These are phyloP conservation scores for Metarhizium guizhouense DNA, from an alignment of 2,329 filamentous ascomycete genomes.

Conservation along the genomic window DNA sequence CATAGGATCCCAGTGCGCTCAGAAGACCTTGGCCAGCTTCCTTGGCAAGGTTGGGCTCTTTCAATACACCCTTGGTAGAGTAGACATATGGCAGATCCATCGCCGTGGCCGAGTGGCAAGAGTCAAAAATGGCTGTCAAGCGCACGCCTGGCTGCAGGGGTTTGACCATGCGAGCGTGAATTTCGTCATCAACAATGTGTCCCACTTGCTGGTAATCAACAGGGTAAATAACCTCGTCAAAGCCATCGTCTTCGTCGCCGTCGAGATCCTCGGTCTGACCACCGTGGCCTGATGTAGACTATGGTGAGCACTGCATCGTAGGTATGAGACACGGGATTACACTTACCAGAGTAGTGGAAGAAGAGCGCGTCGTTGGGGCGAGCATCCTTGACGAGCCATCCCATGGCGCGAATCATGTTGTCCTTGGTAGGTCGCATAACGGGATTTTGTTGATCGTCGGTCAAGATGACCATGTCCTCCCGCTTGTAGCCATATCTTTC, in stretches of 20 bases:
- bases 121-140: constrained; percentile 74
- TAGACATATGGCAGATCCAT: constrained; percentile 74
- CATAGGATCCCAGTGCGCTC: constrained; percentile 67
- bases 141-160: constrained; percentile 76
- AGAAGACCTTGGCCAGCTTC: constrained; percentile 67
- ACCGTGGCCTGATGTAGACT: constrained; percentile 50
- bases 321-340: constrained; percentile 11
- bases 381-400: constrained; percentile 65
- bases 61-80: constrained; percentile 70
- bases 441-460: constrained; percentile 63
- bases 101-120: constrained; percentile 69
- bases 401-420: constrained; percentile 67
- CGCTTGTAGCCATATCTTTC: constrained; percentile 61
- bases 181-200: constrained; percentile 71
- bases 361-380: constrained; percentile 69
- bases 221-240: constrained; percentile 71
- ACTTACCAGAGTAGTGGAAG: constrained; percentile 62
- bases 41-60: constrained; percentile 73
- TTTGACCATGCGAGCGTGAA: constrained; percentile 68
- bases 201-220: constrained; percentile 62
- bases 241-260: constrained; percentile 70
- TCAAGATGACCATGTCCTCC: constrained; percentile 73
- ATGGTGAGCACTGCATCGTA: constrained; percentile 5
- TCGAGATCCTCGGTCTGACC: constrained; percentile 66
- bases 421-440: constrained; percentile 65